Conservation (phyloP, 257 asterid genomes). For the Capsicum pubescens region DNA sequence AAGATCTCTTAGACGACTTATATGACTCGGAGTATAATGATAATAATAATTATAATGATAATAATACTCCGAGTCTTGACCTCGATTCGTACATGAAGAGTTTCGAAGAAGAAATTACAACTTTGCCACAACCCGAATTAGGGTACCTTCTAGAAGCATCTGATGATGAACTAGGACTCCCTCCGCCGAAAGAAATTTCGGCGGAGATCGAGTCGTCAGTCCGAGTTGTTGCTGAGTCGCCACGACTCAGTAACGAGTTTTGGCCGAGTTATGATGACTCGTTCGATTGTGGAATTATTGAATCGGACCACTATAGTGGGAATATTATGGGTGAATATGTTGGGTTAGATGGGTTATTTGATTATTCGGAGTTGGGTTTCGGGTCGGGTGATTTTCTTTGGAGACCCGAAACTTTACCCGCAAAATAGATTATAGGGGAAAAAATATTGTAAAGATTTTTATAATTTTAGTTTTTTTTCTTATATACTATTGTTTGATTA, state of each 20-base stretch:
- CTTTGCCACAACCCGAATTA: slow-evolving; percentile 49
- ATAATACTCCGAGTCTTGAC: slow-evolving; percentile 43
- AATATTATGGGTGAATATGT: slow-evolving; percentile 40
- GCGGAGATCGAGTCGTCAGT: slow-evolving; percentile 42
- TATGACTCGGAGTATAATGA: slow-evolving; percentile 46
- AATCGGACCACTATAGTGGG: slow-evolving; percentile 7
- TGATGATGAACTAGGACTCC: slow-evolving; percentile 74
- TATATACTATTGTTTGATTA: slow-evolving; percentile 5
- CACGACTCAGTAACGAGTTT: slow-evolving; percentile 45
- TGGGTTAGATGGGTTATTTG: slow-evolving; percentile 55
- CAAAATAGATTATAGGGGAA: slow-evolving; percentile 45
- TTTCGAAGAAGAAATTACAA: slow-evolving; percentile 59
- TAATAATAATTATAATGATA: neutral
- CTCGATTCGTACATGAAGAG: slow-evolving; percentile 70
- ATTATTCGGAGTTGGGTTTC: slow-evolving; percentile 44
- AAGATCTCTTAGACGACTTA: slow-evolving; percentile 50
- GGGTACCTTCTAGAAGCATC: slow-evolving; percentile 70
- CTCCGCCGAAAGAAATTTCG: slow-evolving; percentile 44
- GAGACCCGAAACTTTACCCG: slow-evolving; percentile 62
- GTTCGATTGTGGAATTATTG: slow-evolving; percentile 49
- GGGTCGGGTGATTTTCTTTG: slow-evolving; percentile 43
- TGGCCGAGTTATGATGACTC: slow-evolving; percentile 57
- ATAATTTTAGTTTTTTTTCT: neutral
- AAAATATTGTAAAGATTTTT: slow-evolving; percentile 21
- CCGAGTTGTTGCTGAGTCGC: slow-evolving; percentile 41